These are phyloP conservation scores for Pseudocercospora musae DNA, from an alignment of 2,329 filamentous ascomycete genomes.

Conservation along the genomic window DNA sequence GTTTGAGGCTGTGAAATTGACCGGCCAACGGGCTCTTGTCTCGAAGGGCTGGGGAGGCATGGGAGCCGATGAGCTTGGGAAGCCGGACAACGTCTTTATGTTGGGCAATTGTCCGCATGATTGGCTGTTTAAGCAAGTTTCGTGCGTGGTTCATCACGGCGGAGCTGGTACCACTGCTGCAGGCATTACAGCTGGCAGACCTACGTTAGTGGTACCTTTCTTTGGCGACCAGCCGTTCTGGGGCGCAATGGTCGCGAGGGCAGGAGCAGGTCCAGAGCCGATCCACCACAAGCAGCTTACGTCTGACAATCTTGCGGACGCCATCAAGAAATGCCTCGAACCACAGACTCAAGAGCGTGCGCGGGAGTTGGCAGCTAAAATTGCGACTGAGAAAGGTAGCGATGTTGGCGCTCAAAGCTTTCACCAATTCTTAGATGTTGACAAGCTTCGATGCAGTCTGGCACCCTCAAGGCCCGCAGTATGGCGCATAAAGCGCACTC, in stretches of 20 bases:
- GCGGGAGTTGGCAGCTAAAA: constrained; percentile 39
- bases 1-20: constrained; percentile 62
- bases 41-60: constrained; percentile 55
- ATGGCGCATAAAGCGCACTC: constrained; percentile 69
- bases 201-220: constrained; percentile 56
- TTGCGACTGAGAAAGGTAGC: constrained; percentile 44
- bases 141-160: constrained; percentile 57
- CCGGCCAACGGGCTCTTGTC: constrained; percentile 52
- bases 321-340: constrained; percentile 46
- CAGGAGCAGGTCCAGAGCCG: constrained; percentile 50
- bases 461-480: constrained; percentile 66
- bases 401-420: constrained; percentile 45
- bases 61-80: constrained; percentile 39
- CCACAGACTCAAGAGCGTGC: constrained; percentile 39
- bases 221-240: constrained; percentile 58
- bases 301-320: constrained; percentile 43
- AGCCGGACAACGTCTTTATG: constrained; percentile 46
- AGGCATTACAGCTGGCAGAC: constrained; percentile 50
- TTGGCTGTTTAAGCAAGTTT: constrained; percentile 57
- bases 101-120: constrained; percentile 57
- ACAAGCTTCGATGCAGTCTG: constrained; percentile 66
- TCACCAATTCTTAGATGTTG: constrained; percentile 55
- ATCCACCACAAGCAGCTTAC: constrained; percentile 48
- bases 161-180: constrained; percentile 59
- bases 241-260: constrained; percentile 51